phyloP scores from a whole-genome alignment of 495 filamentous ascomycete genomes.

The Hypoxylon perforatum region DNA sequence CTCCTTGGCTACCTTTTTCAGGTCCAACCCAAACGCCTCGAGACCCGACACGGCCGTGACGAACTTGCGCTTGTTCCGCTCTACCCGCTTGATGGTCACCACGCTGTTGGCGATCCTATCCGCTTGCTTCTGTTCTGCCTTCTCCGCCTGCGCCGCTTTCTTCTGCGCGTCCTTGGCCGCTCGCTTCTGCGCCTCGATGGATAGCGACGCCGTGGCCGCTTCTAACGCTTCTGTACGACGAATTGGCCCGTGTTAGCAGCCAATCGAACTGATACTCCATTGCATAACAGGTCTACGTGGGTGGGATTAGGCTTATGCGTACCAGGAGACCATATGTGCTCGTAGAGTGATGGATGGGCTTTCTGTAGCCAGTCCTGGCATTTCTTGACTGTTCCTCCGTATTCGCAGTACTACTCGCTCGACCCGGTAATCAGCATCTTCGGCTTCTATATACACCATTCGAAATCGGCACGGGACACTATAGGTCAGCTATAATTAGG shows the following conservation, averaged over 20 bases:
- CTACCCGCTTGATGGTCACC: constrained; percentile 92
- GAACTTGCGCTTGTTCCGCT: constrained; percentile 96
- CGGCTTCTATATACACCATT: constrained; percentile 4
- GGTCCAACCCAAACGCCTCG: constrained; percentile 87
- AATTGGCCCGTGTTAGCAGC: constrained; percentile 28
- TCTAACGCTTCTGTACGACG: constrained; percentile 75
- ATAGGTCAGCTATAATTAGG: constrained; percentile 8
- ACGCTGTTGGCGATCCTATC: constrained; percentile 81
- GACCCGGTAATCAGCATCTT: constrained; percentile 28
- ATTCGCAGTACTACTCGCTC: constrained; percentile 89
- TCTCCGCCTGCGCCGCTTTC: constrained; percentile 91
- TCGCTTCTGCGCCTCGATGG: constrained; percentile 87
- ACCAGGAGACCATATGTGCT: constrained; percentile 86
- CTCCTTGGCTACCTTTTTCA: constrained; percentile 93
- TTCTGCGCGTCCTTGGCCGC: constrained; percentile 95
- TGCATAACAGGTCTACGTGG: not conserved
- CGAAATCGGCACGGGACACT: constrained; percentile 2
- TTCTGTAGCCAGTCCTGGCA: constrained; percentile 95
- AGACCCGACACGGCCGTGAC: constrained; percentile 91
- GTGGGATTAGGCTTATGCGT: constrained; percentile 33
- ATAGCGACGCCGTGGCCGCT: constrained; percentile 84
- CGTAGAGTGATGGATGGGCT: constrained; percentile 76
- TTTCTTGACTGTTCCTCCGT: constrained; percentile 97
- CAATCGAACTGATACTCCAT: not conserved
- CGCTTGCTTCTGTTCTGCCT: constrained; percentile 80